phyloP scores from a whole-genome alignment of 805 yeast species.

The Zygoascus ofunaensis region DNA sequence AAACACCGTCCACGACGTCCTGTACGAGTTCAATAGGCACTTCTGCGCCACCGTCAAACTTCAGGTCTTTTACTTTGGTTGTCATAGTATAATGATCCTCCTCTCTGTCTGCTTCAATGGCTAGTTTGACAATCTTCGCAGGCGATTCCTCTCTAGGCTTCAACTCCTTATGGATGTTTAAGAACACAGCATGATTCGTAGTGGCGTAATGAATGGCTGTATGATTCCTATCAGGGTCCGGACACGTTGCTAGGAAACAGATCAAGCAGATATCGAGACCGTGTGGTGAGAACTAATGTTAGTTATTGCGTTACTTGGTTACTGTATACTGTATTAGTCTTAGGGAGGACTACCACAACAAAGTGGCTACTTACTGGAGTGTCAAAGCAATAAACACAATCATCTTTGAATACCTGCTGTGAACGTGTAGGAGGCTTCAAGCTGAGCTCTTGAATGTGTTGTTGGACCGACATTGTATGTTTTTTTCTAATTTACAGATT shows the following conservation, averaged over 20 bases:
- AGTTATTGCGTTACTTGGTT: too few relatives aligned
- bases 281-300: constrained; percentile 15
- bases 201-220: constrained; percentile 46
- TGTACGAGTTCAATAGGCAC: constrained; percentile 17
- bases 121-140: constrained; percentile 53
- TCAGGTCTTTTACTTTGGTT: constrained; percentile 35
- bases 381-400: constrained; percentile 80
- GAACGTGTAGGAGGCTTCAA: constrained; percentile 14
- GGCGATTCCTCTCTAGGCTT: constrained; percentile 24
- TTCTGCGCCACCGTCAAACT: constrained; percentile 17
- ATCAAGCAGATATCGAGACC: constrained; percentile 71
- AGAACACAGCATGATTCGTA: constrained; percentile 45
- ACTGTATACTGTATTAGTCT: constrained; percentile 14
- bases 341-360: constrained; percentile 12
- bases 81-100: constrained; percentile 49
- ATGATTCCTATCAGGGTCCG: constrained; percentile 59
- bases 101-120: constrained; percentile 54
- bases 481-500: too few relatives aligned
- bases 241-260: constrained; percentile 45
- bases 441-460: constrained; percentile 9
- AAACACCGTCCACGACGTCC: constrained; percentile 36
- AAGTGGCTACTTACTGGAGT: constrained; percentile 36
- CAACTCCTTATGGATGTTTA: constrained; percentile 48
- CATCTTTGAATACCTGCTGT: constrained; percentile 64
- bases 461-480: background rate